These are phyloP conservation scores for Glycine latifolia DNA, from an alignment of 306 rosid species.

Conservation along the genomic window DNA sequence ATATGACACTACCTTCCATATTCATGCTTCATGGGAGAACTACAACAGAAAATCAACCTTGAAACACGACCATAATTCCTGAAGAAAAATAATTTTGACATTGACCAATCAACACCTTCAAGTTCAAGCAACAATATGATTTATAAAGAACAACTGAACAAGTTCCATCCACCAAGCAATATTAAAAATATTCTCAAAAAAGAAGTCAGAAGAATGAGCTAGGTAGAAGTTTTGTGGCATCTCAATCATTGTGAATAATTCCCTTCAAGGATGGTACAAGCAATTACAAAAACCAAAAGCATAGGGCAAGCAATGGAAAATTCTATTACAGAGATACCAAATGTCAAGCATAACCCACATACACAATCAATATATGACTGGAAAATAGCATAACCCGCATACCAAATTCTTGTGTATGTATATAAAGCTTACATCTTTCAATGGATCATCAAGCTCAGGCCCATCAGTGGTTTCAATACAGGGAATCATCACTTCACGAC, in stretches of 20 bases:
- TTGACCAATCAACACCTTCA: neutral
- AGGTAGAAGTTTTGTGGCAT: neutral
- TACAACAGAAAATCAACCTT: neutral
- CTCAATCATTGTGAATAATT: neutral
- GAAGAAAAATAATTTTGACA: neutral
- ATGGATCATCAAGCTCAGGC: constrained; percentile 35
- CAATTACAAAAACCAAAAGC: constrained; percentile 20
- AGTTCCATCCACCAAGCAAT: neutral
- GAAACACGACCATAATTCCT: neutral
- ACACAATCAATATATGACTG: constrained; percentile 22
- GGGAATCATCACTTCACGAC: constrained; percentile 45
- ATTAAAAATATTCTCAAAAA: neutral
- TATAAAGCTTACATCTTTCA: constrained; percentile 59
- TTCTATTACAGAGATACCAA: neutral
- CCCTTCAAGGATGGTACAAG: neutral
- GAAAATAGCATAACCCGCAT: neutral
- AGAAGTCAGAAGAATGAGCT: neutral
- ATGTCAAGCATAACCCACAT: constrained; percentile 15
- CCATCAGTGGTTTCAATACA: constrained; percentile 42
- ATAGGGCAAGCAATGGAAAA: constrained; percentile 14
- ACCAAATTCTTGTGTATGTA: neutral
- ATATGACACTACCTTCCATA: no score
- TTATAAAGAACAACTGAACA: neutral
- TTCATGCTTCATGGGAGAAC: neutral
- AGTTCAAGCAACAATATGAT: neutral